A percentile compares a stretch with the other conserved stretches of the same genome.
These are phyloP conservation scores for Paecilomyces variotii DNA, from an alignment of 2,329 filamentous ascomycete species.

Conservation along the genomic window DNA sequence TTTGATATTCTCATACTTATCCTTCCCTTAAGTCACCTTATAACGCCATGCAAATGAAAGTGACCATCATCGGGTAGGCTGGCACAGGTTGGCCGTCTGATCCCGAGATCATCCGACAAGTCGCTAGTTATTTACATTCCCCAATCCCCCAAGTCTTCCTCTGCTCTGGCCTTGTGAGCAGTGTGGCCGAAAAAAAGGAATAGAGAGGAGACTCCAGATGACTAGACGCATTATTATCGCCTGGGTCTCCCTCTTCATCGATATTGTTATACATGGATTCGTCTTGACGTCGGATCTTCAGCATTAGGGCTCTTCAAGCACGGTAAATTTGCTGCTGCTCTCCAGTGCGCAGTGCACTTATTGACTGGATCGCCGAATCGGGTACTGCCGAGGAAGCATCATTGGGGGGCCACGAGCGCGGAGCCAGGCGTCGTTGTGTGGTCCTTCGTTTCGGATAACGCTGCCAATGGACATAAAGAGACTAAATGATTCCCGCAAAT, in stretches of 20 bases:
- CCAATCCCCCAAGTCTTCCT: not conserved
- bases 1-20: not conserved
- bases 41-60: not conserved
- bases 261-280: not conserved
- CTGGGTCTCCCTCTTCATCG: not conserved
- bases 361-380: conserved; percentile 18
- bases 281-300: not conserved
- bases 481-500: conserved; percentile 25
- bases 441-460: conserved; percentile 86
- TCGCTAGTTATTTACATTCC: not conserved
- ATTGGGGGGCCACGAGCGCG: conserved; percentile 67
- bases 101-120: not conserved
- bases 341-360: not conserved
- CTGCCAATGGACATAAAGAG: conserved; percentile 99
- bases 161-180: not conserved
- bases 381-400: conserved; percentile 48
- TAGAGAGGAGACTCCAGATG: not conserved
- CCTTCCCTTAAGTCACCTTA: not conserved
- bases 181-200: not conserved
- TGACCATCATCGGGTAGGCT: not conserved
- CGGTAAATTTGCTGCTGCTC: not conserved
- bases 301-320: not conserved
- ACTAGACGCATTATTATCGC: not conserved
- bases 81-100: not conserved
- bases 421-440: conserved; percentile 67